phyloP scores from a whole-genome alignment of 1,284 basidiomycete species.

The Hortiboletus rubellus region DNA sequence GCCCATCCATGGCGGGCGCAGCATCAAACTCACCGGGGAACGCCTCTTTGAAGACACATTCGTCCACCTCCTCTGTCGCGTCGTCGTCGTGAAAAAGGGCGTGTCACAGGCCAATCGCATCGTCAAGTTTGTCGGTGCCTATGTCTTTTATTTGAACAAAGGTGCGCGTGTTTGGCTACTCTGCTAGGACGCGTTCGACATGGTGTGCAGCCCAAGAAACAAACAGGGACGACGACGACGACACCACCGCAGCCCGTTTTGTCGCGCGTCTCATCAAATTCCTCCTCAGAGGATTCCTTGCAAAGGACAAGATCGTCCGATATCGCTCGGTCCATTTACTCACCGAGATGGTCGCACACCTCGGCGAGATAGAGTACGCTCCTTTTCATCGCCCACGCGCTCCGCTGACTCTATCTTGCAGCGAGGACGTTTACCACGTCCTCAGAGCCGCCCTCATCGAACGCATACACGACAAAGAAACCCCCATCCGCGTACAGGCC shows the following conservation, averaged over 20 bases:
- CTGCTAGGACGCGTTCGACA: background rate
- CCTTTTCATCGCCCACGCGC: background rate
- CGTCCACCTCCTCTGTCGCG: slow-evolving; percentile 68
- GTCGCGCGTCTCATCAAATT: slow-evolving; percentile 72
- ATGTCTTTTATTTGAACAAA: slow-evolving; percentile 79
- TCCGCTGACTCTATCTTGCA: slow-evolving; percentile 32
- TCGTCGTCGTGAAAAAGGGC: slow-evolving; percentile 85
- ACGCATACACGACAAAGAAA: slow-evolving; percentile 85
- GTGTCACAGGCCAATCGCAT: slow-evolving; percentile 76
- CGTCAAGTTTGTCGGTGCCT: slow-evolving; percentile 84
- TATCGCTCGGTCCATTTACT: slow-evolving; percentile 79
- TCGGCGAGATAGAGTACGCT: slow-evolving; percentile 83
- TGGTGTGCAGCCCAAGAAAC: slow-evolving; percentile 34
- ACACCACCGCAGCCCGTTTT: slow-evolving; percentile 75
- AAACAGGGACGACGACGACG: slow-evolving; percentile 61
- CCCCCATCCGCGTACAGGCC: slow-evolving; percentile 81
- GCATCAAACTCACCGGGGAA: slow-evolving; percentile 73
- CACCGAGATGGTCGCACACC: slow-evolving; percentile 77
- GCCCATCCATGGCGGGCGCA: slow-evolving; percentile 48
- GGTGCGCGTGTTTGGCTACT: slow-evolving; percentile 45
- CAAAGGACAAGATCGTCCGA: slow-evolving; percentile 89
- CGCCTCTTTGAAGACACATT: slow-evolving; percentile 77
- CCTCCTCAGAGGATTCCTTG: slow-evolving; percentile 79
- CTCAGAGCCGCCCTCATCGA: slow-evolving; percentile 75
- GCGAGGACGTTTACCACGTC: slow-evolving; percentile 78